Conservation (phyloP, 2,329 filamentous ascomycete genomes). For the Penicillium sp. region DNA sequence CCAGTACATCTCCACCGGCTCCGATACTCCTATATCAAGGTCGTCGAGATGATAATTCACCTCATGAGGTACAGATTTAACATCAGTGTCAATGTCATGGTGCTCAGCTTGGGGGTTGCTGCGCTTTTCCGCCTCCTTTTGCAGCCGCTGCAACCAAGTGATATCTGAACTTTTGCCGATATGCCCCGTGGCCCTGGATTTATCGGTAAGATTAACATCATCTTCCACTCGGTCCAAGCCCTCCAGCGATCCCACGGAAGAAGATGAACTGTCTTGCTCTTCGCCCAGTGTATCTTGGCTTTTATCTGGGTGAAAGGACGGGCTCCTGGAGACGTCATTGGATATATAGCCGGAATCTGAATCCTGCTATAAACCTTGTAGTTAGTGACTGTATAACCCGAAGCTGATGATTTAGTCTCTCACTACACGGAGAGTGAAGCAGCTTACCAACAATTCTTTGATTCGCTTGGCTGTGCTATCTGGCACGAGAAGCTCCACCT, state of each 20-base stretch:
- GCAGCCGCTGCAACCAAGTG: conserved; percentile 10
- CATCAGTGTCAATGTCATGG: not conserved
- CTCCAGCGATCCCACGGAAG: conserved; percentile 10
- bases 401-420: too few relatives aligned
- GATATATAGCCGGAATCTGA: not conserved
- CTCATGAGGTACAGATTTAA: not conserved
- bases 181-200: conserved; percentile 9
- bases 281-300: not conserved
- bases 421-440: not conserved
- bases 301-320: not conserved
- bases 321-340: not conserved
- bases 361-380: not conserved
- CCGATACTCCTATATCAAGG: conserved; percentile 30
- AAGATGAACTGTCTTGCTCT: conserved; percentile 1
- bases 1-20: conserved; percentile 33
- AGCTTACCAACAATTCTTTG: conserved; percentile 4
- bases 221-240: conserved; percentile 10
- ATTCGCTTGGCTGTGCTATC: conserved; percentile 2
- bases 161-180: conserved; percentile 17
- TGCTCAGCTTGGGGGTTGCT: too few relatives aligned
- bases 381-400: too few relatives aligned
- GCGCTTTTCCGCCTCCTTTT: conserved; percentile 1
- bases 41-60: conserved; percentile 36
- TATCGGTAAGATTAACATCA: conserved; percentile 8
- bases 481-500: not conserved